A percentile compares a stretch with the other conserved stretches of the same genome.
Conservation (phyloP, 805 yeast genomes). For the Zygosaccharomyces lentus region DNA sequence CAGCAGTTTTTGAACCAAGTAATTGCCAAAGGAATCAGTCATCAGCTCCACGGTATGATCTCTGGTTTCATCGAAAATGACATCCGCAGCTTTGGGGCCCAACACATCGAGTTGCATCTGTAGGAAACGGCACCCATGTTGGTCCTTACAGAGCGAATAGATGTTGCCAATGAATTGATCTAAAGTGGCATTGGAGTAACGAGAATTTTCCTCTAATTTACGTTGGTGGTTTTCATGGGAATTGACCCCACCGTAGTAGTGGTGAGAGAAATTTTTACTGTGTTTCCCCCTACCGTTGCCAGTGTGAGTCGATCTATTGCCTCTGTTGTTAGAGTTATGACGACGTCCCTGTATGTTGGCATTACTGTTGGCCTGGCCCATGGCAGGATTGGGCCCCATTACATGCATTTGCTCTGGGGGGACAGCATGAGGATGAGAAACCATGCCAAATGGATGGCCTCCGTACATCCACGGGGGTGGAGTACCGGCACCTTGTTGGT, state of each 20-base stretch:
- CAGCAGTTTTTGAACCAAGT: slow-evolving; percentile 82
- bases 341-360: slow-evolving; percentile 10
- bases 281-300: slow-evolving; percentile 15
- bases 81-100: slow-evolving; percentile 57
- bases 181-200: slow-evolving; percentile 61
- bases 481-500: slow-evolving; percentile 21
- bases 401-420: slow-evolving; percentile 22
- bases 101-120: slow-evolving; percentile 78
- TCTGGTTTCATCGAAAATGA: slow-evolving; percentile 77
- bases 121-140: slow-evolving; percentile 91
- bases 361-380: slow-evolving; percentile 9
- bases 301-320: slow-evolving; percentile 13
- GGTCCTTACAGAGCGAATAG: slow-evolving; percentile 83
- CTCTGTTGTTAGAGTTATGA: slow-evolving; percentile 23
- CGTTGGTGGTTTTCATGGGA: slow-evolving; percentile 21
- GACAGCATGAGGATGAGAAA: slow-evolving; percentile 25
- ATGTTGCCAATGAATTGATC: slow-evolving; percentile 70
- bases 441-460: slow-evolving; percentile 30
- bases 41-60: slow-evolving; percentile 78
- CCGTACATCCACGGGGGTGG: slow-evolving; percentile 36
- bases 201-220: slow-evolving; percentile 58
- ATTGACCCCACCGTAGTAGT: slow-evolving; percentile 12
- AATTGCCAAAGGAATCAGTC: slow-evolving; percentile 97
- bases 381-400: slow-evolving; percentile 10
- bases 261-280: slow-evolving; percentile 9